A percentile compares a stretch with the other conserved stretches of the same genome.
Conservation (phyloP, 2,329 filamentous ascomycete species). For the Colletotrichum truncatum region DNA sequence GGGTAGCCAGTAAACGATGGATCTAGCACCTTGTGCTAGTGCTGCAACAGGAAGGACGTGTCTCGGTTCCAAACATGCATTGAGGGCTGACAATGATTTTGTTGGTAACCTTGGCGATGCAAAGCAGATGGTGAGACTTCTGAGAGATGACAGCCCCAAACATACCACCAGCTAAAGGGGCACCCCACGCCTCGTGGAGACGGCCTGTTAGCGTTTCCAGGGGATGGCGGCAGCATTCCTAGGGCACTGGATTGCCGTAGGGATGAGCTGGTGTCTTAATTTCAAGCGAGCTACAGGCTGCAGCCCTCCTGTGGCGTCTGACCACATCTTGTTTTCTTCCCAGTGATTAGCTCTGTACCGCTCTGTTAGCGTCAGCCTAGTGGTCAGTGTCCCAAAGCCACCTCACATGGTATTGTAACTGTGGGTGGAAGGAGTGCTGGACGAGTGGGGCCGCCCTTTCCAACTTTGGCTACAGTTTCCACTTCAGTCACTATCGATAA, state of each 20-base stretch:
- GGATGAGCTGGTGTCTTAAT: background rate
- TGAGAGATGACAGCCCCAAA: background rate
- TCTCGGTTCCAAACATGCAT: background rate
- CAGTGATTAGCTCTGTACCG: no score
- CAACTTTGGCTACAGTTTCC: background rate
- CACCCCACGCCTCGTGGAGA: background rate
- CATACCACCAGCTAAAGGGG: background rate
- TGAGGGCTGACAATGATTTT: background rate
- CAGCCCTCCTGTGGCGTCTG: background rate
- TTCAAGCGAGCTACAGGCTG: background rate
- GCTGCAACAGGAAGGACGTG: background rate
- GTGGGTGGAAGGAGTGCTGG: background rate
- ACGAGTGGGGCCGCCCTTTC: background rate
- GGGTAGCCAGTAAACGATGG: background rate
- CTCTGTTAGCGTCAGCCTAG: background rate
- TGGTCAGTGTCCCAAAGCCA: background rate
- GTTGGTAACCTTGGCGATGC: background rate
- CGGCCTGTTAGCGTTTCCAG: slow-evolving; percentile 3
- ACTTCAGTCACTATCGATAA: slow-evolving; percentile 20
- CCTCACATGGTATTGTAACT: no score
- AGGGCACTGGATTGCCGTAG: slow-evolving; percentile 1
- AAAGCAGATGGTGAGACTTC: background rate
- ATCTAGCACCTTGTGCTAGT: slow-evolving; percentile 2
- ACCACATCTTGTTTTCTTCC: no score
- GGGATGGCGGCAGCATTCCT: background rate